Conservation (phyloP, 2,329 filamentous ascomycete genomes). For the Rhexocercosporidium sp. region DNA sequence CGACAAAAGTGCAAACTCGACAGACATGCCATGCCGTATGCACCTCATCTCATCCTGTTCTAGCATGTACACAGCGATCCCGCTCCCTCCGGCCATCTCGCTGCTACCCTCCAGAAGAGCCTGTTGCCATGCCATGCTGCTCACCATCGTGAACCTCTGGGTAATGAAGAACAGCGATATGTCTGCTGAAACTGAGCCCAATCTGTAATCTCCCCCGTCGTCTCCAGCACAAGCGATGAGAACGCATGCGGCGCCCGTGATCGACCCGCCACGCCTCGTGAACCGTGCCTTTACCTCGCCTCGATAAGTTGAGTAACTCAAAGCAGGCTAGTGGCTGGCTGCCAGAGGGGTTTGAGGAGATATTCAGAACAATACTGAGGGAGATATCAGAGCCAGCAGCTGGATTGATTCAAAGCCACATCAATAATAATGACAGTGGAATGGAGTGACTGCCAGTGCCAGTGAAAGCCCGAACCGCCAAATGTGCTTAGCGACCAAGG, state of each 20-base stretch:
- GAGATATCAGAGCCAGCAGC: background rate
- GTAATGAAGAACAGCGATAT: background rate
- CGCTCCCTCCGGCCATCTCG: conserved; percentile 17
- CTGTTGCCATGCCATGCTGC: conserved; percentile 5
- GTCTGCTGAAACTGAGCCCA: conserved; percentile 6
- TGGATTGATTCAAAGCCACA: background rate
- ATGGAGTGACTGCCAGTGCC: background rate
- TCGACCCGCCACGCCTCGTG: conserved; percentile 11
- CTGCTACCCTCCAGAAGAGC: conserved; percentile 4
- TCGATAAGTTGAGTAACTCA: conserved; percentile 1
- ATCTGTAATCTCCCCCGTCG: conserved; percentile 9
- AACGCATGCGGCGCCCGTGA: conserved; percentile 8
- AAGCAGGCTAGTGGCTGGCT: background rate
- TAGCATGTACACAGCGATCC: conserved; percentile 16
- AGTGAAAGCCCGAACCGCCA: conserved; percentile 25
- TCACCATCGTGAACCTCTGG: conserved; percentile 9
- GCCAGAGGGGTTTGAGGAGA: background rate
- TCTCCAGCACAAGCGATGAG: conserved; percentile 12
- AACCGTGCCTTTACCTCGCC: conserved; percentile 8
- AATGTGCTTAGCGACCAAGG: conserved; percentile 34
- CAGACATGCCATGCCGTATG: conserved; percentile 21
- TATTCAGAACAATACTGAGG: background rate
- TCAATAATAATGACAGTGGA: background rate
- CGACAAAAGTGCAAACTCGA: conserved; percentile 23
- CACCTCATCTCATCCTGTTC: conserved; percentile 26